phyloP scores from a whole-genome alignment of 1,284 basidiomycete species.

The Fomitopsis pinicola region DNA sequence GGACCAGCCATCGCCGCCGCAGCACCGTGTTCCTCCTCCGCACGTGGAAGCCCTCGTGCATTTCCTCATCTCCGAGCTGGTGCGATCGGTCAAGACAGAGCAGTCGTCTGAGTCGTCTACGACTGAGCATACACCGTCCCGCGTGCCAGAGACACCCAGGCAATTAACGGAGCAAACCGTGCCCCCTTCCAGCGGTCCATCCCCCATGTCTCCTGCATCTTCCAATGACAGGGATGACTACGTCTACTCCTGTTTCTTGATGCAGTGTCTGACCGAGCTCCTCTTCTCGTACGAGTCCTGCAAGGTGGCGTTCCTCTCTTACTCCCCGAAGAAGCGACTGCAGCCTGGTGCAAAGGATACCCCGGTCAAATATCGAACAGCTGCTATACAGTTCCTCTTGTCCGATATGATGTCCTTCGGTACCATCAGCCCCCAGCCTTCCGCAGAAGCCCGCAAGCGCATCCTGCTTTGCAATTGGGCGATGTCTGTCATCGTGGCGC shows the following conservation, averaged over 20 bases:
- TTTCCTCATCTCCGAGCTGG: conserved; percentile 70
- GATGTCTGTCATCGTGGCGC: conserved; percentile 86
- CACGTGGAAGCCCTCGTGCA: conserved; percentile 66
- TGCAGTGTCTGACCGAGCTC: conserved; percentile 91
- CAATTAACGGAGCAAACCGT: neutral
- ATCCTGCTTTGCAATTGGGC: conserved; percentile 83
- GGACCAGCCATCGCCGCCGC: conserved; percentile 39
- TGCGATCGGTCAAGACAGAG: conserved; percentile 49
- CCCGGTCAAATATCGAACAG: conserved; percentile 49
- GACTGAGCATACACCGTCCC: conserved; percentile 7
- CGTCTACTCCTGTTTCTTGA: conserved; percentile 81
- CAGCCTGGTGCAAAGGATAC: conserved; percentile 61
- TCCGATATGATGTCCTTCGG: conserved; percentile 77
- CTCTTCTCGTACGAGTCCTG: conserved; percentile 91
- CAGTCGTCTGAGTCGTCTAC: conserved; percentile 9
- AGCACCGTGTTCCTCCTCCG: conserved; percentile 31
- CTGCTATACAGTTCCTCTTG: conserved; percentile 74
- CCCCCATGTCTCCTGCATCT: neutral
- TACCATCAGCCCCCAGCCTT: conserved; percentile 59
- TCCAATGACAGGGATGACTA: conserved; percentile 31
- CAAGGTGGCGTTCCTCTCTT: conserved; percentile 86
- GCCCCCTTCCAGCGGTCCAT: neutral
- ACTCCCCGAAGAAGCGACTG: conserved; percentile 63
- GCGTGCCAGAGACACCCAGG: neutral
- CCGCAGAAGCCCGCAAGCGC: conserved; percentile 49